Evolutionary conservation across 257 asterid species (phyloP), one percentile per base, ranked within the genome.

Genomic region (Coffea eugenioides): DNA sequence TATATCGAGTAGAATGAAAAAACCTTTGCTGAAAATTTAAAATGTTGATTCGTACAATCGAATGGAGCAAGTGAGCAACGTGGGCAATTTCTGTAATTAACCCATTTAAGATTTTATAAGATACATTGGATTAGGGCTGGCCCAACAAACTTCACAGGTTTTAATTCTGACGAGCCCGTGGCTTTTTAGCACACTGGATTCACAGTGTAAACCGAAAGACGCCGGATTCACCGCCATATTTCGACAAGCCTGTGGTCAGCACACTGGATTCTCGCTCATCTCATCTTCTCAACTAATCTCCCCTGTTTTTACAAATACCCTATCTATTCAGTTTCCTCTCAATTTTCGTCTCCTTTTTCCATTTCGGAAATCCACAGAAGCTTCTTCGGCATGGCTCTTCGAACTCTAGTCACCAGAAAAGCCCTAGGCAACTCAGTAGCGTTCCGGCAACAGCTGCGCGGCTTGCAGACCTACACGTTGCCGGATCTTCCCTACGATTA

Each of bases 401-500:
- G 94, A 87, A 83, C 88, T 82, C 84, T 91, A 51, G 52, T 87
- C 68, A 73, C 84, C 83, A 82, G 82, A 74, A 84, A 83, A 70
- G 27, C 86, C 91, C 73, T 79, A 3, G 73, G 75, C 25, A 27
- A 84, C 23, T 59, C 84, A 75, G 3, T 79, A 31, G 85, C 88
- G 71, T 74, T 91, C 84, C 73, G 87, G 80, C 86, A 79, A 39
- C 88, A 87, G 71, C 77, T 76, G 10, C 92, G 94, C 5, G 86
- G 96, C 57, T 48, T 94, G 12, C 92, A 86, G 77, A 92, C 97
- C 52, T 83, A 87, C 86, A 69, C 95, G n/a, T 92, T 92, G 25
- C 97, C 97, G 54, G 97, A 93, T 90, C 97, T 95, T 3, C 82
- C 97, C 1, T 95, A 93, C 91, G 97, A 90, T 46, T 92, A 93